These are phyloP conservation scores for Penicillium samsonianum DNA, from an alignment of 495 filamentous ascomycete species.

Conservation along the genomic window DNA sequence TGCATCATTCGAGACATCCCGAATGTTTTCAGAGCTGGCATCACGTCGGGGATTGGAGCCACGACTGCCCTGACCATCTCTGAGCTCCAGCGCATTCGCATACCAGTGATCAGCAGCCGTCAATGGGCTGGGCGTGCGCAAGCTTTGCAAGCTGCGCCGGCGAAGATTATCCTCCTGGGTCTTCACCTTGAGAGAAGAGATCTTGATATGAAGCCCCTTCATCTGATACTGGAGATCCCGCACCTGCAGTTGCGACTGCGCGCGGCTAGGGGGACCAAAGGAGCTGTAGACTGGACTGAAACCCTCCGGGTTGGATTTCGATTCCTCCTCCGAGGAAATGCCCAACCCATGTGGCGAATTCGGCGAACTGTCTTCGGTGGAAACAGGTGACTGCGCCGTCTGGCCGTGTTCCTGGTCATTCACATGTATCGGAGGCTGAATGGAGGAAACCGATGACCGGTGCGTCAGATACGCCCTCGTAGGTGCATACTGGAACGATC, in stretches of 20 bases:
- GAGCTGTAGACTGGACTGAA: constrained; percentile 42
- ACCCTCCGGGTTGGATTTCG: constrained; percentile 33
- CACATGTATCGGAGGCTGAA: constrained; percentile 20
- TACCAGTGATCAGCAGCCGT: constrained; percentile 80
- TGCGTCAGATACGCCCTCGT: constrained; percentile 44
- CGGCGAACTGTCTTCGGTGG: constrained; percentile 22
- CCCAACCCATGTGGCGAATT: constrained; percentile 36
- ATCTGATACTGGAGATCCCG: constrained; percentile 87
- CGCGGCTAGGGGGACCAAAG: constrained; percentile 41
- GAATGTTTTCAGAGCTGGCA: constrained; percentile 23
- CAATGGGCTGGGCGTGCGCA: constrained; percentile 83
- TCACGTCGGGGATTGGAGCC: constrained; percentile 25
- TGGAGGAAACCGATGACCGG: constrained; percentile 39
- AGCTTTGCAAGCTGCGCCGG: constrained; percentile 78
- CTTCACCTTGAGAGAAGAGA: constrained; percentile 81
- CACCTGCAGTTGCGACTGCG: constrained; percentile 65
- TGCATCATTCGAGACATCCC: constrained; percentile 2
- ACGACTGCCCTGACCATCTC: constrained; percentile 31
- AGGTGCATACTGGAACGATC: constrained; percentile 44
- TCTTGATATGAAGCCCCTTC: constrained; percentile 88
- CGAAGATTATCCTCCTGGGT: constrained; percentile 80
- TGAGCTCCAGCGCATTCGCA: constrained; percentile 50
- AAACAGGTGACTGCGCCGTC: constrained; percentile 14
- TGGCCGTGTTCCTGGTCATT: constrained; percentile 12
- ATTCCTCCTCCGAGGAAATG: constrained; percentile 30